These are phyloP conservation scores for Claviceps pusilla DNA, from an alignment of 2,329 filamentous ascomycete genomes.

Conservation along the genomic window DNA sequence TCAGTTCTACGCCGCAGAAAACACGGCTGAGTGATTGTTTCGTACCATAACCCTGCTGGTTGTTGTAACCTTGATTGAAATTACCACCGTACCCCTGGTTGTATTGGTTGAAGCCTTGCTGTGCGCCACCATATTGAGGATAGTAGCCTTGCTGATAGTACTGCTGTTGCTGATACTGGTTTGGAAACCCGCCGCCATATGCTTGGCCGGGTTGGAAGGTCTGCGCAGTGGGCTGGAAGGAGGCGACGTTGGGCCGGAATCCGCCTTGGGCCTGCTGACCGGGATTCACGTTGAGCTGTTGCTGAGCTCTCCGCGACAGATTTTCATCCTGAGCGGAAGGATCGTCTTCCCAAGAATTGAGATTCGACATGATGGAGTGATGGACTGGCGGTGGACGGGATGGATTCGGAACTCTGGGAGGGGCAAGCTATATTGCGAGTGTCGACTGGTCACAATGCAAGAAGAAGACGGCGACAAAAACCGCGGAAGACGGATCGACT, in stretches of 20 bases:
- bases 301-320: slow-evolving; percentile 61
- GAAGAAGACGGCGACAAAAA: neutral
- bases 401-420: too few species aligned
- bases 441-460: neutral
- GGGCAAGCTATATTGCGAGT: neutral
- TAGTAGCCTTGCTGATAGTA: slow-evolving; percentile 43
- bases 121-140: slow-evolving; percentile 36
- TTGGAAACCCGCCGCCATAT: slow-evolving; percentile 43
- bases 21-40: slow-evolving; percentile 1
- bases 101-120: slow-evolving; percentile 34
- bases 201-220: slow-evolving; percentile 59
- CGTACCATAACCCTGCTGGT: slow-evolving; percentile 25
- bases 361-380: slow-evolving; percentile 56
- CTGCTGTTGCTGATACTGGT: slow-evolving; percentile 36
- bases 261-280: slow-evolving; percentile 26
- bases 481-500: neutral
- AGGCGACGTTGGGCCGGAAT: slow-evolving; percentile 37
- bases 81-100: slow-evolving; percentile 39
- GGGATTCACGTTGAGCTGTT: slow-evolving; percentile 59
- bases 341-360: slow-evolving; percentile 92
- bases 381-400: neutral
- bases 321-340: slow-evolving; percentile 62
- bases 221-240: slow-evolving; percentile 59
- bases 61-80: slow-evolving; percentile 34
- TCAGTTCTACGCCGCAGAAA: neutral